Percentiles rank a stretch among this genome's conserved stretches.
Evolutionary conservation across 2,329 filamentous ascomycete genomes (phyloP).

Genomic region (Mycosphaerelloides madeirae): DNA sequence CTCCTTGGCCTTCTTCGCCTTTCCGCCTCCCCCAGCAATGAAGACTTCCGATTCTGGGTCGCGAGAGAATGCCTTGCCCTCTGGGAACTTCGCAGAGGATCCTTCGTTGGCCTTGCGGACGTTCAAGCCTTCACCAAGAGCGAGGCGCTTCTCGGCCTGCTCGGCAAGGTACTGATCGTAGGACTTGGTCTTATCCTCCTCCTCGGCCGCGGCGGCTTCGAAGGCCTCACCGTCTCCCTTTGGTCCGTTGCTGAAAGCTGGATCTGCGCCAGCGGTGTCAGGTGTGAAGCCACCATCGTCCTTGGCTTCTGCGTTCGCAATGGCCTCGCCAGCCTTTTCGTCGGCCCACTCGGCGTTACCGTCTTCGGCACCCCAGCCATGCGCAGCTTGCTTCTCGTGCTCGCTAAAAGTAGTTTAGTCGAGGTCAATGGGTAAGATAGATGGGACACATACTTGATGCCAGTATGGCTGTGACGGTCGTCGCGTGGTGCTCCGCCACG

Average conservation of each 20-base stretch:
- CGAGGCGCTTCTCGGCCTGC: slow-evolving; percentile 69
- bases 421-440: not conserved
- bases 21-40: slow-evolving; percentile 68
- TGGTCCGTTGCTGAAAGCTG: slow-evolving; percentile 42
- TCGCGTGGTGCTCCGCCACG: slow-evolving; percentile 48
- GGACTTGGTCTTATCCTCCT: slow-evolving; percentile 79
- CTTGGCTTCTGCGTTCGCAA: slow-evolving; percentile 57
- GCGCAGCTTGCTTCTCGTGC: slow-evolving; percentile 79
- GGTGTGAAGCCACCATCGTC: slow-evolving; percentile 26
- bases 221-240: slow-evolving; percentile 29
- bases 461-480: slow-evolving; percentile 59
- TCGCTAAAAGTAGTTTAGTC: slow-evolving; percentile 50
- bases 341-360: slow-evolving; percentile 83
- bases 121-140: slow-evolving; percentile 61
- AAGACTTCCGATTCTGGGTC: slow-evolving; percentile 62
- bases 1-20: slow-evolving; percentile 75
- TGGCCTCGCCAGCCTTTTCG: slow-evolving; percentile 84
- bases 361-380: slow-evolving; percentile 77
- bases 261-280: slow-evolving; percentile 39
- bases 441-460: slow-evolving; percentile 51
- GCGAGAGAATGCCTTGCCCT: slow-evolving; percentile 63
- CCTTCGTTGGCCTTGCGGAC: slow-evolving; percentile 92
- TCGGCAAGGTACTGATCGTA: slow-evolving; percentile 84
- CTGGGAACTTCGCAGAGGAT: slow-evolving; percentile 89
- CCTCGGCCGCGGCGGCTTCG: slow-evolving; percentile 31